Base-by-base conservation (phyloP, 345 rosid species). In the Clausena lansium region DNA sequence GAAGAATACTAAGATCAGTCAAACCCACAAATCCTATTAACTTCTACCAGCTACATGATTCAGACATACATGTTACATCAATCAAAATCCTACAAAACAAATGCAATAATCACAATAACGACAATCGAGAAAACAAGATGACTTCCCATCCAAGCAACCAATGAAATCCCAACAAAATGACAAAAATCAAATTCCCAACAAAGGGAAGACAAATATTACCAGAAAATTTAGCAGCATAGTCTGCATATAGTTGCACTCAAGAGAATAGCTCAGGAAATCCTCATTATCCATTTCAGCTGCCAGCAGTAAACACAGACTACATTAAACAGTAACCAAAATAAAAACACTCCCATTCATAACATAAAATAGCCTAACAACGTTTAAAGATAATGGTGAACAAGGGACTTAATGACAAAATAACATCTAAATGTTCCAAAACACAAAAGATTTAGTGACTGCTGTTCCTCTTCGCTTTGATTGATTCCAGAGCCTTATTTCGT, bases 381-480 rank as follows among this genome's bases (percentile, higher is more conserved):
- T 64, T 67, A 73, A 70, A 63, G 69, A 78, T 77, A 81, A 67
- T 78, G 78, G 67, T 77, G 70, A 77, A 74, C 78, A 71, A 66
- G 47, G 69, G 54, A 73, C 32, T 19, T 74, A 74, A 77, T 78
- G 68, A 50, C 82, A 79, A 76, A 68, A 82, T 75, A 81, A 69
- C 71, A 78, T 67, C 59, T 74, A 27, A 67, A 73, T 64, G 77
- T 45, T 63, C 77, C 74, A 78, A 63, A 57, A 71, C 76, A 79
- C 70, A 65, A 81, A 47, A 69, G 58, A 71, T 79, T 88, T 79
- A 96, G 87, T 71, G 81, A 80, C 78, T 84, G 60, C 81, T 83
- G 81, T 90, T 92, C 92, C 89, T 97, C 94, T 97, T 97, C 63
- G 99, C 99, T 89, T 97, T 97, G 67, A 92, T 80, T 52, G 97